Evolutionary conservation across 768 basidiomycete species (phyloP).

Genomic region (Cytidiella melzeri): DNA sequence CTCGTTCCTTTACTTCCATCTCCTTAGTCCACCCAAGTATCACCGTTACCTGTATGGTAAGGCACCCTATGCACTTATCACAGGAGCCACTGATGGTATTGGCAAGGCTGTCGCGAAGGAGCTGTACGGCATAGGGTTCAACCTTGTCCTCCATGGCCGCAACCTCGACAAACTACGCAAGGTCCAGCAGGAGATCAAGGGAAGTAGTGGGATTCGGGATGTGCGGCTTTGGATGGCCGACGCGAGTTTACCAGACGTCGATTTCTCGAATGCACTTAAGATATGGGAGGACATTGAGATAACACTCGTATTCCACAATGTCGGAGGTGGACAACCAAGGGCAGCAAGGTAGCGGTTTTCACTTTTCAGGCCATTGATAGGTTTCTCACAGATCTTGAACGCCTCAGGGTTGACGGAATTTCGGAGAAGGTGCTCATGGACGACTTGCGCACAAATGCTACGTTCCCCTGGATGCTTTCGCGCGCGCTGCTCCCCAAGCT

Average conservation of each 20-base stretch:
- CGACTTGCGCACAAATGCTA: conserved; percentile 15
- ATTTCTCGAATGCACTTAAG: conserved; percentile 16
- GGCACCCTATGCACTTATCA: conserved; percentile 22
- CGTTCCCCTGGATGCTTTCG: conserved; percentile 23
- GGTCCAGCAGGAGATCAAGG: conserved; percentile 16
- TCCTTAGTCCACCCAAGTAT: conserved; percentile 13
- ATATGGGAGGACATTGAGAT: conserved; percentile 22
- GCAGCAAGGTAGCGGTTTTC: conserved; percentile 12
- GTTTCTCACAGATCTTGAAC: too few species aligned
- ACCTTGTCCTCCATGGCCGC: conserved; percentile 24
- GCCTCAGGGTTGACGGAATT: conserved; percentile 18
- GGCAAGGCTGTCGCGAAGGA: conserved; percentile 21
- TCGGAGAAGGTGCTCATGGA: conserved; percentile 13
- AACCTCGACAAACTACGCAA: conserved; percentile 20
- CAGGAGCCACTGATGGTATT: conserved; percentile 25
- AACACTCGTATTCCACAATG: conserved; percentile 23
- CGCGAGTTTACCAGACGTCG: conserved; percentile 12
- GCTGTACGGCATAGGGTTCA: conserved; percentile 25
- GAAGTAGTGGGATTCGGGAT: conserved; percentile 5
- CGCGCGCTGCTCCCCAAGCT: conserved; percentile 24
- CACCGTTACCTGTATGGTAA: conserved; percentile 18
- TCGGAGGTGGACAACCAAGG: conserved; percentile 12
- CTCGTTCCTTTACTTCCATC: conserved; percentile 12
- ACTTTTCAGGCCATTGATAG: too few species aligned
- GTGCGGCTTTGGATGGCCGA: conserved; percentile 22